Percentiles rank a stretch among this genome's conserved stretches.
These are phyloP conservation scores for Solanum tacnaense DNA, from an alignment of 257 asterid species.

Conservation along the genomic window DNA sequence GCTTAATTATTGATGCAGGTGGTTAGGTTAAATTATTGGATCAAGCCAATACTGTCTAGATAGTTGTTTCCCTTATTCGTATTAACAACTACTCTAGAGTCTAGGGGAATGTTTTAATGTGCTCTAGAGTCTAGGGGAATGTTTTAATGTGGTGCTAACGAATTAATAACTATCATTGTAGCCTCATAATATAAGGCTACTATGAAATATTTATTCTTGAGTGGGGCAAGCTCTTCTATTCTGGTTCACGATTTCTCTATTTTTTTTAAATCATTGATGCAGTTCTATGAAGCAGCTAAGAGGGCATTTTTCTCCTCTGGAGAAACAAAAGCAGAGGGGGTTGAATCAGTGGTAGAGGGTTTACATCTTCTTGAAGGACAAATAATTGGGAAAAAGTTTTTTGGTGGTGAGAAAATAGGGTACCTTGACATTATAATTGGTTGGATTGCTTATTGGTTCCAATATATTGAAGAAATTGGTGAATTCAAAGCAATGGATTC, in stretches of 20 bases:
- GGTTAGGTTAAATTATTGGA: not conserved
- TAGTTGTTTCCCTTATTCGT: not conserved
- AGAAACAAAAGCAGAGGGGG: not conserved
- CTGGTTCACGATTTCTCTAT: not conserved
- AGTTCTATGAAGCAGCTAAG: not conserved
- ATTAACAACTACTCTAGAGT: not conserved
- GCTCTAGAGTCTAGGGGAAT: not conserved
- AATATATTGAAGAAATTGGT: not conserved
- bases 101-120: not conserved
- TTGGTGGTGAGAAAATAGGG: conserved; percentile 4
- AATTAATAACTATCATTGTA: not conserved
- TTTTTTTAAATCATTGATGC: not conserved
- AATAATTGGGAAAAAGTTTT: not conserved
- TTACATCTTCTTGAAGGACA: not conserved
- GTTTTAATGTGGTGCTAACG: not conserved
- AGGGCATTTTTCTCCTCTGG: not conserved
- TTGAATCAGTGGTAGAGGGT: not conserved
- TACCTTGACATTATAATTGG: conserved; percentile 1
- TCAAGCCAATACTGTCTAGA: not conserved
- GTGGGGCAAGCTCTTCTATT: not conserved
- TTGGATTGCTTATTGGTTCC: conserved; percentile 2
- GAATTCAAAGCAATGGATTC: conserved; percentile 1
- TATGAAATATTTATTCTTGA: not conserved
- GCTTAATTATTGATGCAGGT: not conserved
- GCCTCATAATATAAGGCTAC: not conserved